These are phyloP conservation scores for Euphorbia peplus DNA, from an alignment of 345 rosid genomes.

Conservation along the genomic window DNA sequence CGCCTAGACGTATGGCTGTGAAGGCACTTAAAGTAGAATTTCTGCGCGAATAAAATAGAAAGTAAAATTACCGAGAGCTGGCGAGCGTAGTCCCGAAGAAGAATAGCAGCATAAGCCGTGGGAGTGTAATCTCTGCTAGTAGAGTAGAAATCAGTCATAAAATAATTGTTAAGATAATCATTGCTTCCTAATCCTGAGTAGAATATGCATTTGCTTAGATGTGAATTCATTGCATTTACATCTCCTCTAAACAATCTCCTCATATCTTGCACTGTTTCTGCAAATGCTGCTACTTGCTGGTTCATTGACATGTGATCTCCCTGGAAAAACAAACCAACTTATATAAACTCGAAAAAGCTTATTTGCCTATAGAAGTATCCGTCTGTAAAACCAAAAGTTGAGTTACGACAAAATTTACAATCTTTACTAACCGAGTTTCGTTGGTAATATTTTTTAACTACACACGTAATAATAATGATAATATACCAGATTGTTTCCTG, in stretches of 20 bases:
- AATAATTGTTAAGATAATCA: slow-evolving; percentile 87
- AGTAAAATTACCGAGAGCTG: slow-evolving; percentile 58
- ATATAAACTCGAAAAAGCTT: no score
- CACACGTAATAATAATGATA: no score
- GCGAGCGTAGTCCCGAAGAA: slow-evolving; percentile 66
- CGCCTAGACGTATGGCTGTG: no score
- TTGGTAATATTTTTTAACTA: no score
- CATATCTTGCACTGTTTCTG: slow-evolving; percentile 45
- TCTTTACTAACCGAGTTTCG: no score
- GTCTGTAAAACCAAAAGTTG: no score
- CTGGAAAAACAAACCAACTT: slow-evolving; percentile 24
- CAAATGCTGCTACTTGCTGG: slow-evolving; percentile 53
- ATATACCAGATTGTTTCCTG: slow-evolving; percentile 30
- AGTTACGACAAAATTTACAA: no score
- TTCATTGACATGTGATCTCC: slow-evolving; percentile 78
- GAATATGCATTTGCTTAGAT: slow-evolving; percentile 64
- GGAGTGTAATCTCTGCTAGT: slow-evolving; percentile 52
- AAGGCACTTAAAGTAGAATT: no score
- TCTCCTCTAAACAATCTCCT: slow-evolving; percentile 67
- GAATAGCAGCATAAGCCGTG: slow-evolving; percentile 54
- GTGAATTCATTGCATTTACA: slow-evolving; percentile 36
- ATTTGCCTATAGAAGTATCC: no score
- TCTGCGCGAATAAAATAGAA: no score
- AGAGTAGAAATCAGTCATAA: slow-evolving; percentile 71
- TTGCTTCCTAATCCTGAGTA: slow-evolving; percentile 87